Evolutionary conservation across 352 stramenopile species (phyloP).

Genomic region (Elongisporangium prolatum): DNA sequence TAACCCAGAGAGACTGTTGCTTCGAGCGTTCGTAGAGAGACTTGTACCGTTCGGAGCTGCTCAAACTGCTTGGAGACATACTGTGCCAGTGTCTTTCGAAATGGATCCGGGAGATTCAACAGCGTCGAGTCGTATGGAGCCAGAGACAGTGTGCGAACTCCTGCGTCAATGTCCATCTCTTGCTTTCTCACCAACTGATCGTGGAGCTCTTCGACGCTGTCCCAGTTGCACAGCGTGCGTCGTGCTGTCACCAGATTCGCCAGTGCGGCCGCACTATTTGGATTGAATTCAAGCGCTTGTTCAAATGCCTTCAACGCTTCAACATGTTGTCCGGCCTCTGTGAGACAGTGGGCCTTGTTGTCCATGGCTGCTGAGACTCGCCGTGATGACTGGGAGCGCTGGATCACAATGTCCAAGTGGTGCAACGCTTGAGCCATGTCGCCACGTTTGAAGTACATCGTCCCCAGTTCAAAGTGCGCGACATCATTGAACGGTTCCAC

Average conservation of each 20-base stretch:
- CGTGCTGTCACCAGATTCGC: conserved; percentile 43
- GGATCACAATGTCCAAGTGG: conserved; percentile 42
- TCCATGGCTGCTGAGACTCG: conserved; percentile 32
- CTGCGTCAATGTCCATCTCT: neutral
- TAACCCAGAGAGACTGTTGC: too few species aligned
- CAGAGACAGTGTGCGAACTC: conserved; percentile 14
- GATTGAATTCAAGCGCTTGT: conserved; percentile 28
- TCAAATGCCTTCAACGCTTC: conserved; percentile 38
- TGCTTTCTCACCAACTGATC: conserved; percentile 24
- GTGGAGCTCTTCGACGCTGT: conserved; percentile 39
- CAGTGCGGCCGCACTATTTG: conserved; percentile 31
- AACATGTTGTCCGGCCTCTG: conserved; percentile 28
- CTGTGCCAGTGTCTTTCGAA: conserved; percentile 42
- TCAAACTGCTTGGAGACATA: conserved; percentile 20
- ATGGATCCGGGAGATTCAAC: conserved; percentile 37
- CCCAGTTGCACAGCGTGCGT: conserved; percentile 61
- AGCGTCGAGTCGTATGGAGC: conserved; percentile 75
- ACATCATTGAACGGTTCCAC: conserved; percentile 32
- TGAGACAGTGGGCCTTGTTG: conserved; percentile 78
- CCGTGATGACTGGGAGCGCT: conserved; percentile 1
- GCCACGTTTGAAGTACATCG: conserved; percentile 14
- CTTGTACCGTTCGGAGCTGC: conserved; percentile 29
- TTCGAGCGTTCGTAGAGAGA: too few species aligned
- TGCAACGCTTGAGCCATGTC: conserved; percentile 31
- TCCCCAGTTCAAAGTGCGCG: conserved; percentile 35